Conservation (phyloP, 805 yeast species). For the Scheffersomyces amazonensis region DNA sequence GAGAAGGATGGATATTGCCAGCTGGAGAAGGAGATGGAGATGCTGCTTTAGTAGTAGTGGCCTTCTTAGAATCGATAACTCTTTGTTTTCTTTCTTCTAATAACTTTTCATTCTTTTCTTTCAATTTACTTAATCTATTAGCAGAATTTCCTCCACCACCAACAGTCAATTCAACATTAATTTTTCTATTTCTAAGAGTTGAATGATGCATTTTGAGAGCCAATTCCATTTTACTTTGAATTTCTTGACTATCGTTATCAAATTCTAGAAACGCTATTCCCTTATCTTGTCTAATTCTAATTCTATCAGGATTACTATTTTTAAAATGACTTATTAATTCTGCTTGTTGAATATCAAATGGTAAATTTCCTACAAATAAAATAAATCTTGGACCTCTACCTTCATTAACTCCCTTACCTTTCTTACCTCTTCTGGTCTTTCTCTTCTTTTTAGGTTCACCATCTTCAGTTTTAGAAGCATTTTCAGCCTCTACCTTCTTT, state of each 20-base stretch:
- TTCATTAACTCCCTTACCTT: conserved; percentile 54
- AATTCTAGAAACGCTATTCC: conserved; percentile 94
- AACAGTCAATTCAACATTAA: conserved; percentile 93
- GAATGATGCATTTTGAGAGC: conserved; percentile 87
- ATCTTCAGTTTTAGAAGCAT: conserved; percentile 2
- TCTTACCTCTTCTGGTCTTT: conserved; percentile 76
- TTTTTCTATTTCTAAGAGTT: conserved; percentile 63
- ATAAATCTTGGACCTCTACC: conserved; percentile 65
- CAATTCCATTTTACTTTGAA: conserved; percentile 75
- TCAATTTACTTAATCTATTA: conserved; percentile 62
- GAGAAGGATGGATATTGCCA: conserved; percentile 61
- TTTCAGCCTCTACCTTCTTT: conserved; percentile 5
- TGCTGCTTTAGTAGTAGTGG: conserved; percentile 6
- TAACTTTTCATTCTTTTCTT: conserved; percentile 73
- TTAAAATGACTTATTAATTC: conserved; percentile 72
- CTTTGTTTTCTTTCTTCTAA: conserved; percentile 61
- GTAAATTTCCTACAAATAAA: conserved; percentile 87
- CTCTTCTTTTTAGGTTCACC: conserved; percentile 57
- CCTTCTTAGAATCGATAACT: conserved; percentile 25
- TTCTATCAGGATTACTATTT: conserved; percentile 64
- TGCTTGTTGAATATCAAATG: conserved; percentile 62
- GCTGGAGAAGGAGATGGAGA: conserved; percentile 6
- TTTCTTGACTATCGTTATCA: conserved; percentile 53
- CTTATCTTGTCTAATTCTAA: conserved; percentile 78
- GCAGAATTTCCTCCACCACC: conserved; percentile 96